phyloP scores from a whole-genome alignment of 2,329 filamentous ascomycete genomes.

The Aspergillus candidus region DNA sequence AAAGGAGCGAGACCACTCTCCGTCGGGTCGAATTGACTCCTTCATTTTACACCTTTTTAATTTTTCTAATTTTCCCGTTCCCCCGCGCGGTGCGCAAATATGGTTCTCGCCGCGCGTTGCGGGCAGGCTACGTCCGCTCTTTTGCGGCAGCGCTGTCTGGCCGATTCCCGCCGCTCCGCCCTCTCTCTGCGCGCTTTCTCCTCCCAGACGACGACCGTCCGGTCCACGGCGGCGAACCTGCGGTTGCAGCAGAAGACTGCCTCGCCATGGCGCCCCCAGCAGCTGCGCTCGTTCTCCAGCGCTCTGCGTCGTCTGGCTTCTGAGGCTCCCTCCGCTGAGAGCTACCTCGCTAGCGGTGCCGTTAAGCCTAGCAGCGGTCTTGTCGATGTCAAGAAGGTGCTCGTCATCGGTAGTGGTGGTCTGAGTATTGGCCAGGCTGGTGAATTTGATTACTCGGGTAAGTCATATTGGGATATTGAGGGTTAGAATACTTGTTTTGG shows the following conservation, averaged over 20 bases:
- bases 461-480: slow-evolving; percentile 28
- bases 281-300: slow-evolving; percentile 40
- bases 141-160: slow-evolving; percentile 38
- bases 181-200: slow-evolving; percentile 35
- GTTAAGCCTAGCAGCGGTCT: slow-evolving; percentile 69
- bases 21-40: slow-evolving; percentile 13
- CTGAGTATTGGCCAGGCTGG: slow-evolving; percentile 95
- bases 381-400: slow-evolving; percentile 91
- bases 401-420: slow-evolving; percentile 93
- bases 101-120: slow-evolving; percentile 42
- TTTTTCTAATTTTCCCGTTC: slow-evolving; percentile 7
- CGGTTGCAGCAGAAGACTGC: slow-evolving; percentile 34
- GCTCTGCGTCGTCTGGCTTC: slow-evolving; percentile 33
- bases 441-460: slow-evolving; percentile 98
- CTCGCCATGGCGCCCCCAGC: slow-evolving; percentile 35
- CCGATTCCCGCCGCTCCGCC: slow-evolving; percentile 31
- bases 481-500: not conserved
- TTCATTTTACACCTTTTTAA: slow-evolving; percentile 3
- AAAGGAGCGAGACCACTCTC: slow-evolving; percentile 4
- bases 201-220: slow-evolving; percentile 27
- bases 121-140: slow-evolving; percentile 38
- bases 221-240: slow-evolving; percentile 26
- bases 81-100: slow-evolving; percentile 31
- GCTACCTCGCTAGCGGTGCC: slow-evolving; percentile 82
- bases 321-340: slow-evolving; percentile 69